Evolutionary conservation across 1,139 yeast genomes (phyloP), one percentile per base, ranked within the genome.

Genomic region (Candida sojae): DNA sequence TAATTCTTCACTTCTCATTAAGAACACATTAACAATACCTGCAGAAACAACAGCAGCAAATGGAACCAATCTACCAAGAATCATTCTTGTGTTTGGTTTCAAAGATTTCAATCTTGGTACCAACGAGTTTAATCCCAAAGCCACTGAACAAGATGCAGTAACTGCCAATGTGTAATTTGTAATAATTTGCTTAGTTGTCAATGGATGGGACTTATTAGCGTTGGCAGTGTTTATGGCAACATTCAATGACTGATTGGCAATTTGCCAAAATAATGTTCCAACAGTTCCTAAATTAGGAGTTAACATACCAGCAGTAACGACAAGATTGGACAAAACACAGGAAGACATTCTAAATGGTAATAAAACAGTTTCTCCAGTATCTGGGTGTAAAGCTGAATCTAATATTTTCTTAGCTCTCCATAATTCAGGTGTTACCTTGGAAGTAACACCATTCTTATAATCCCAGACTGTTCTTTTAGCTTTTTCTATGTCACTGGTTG

Each of bases 1-100:
- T 63, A 93, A 84, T 70, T 93, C 99, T 68, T 91, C 96, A 52
- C 95, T 83, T 70, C 99, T 84, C 99, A 93, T 93, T 55, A 95
- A 77, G 62, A 89, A 89, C 29, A 93, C 97, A 59, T 93, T 93
- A 39, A 91, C 96, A 35, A 92, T 76, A 63, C 98, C 98, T 1
- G 99, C 99, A 43, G 95, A 84, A 0, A 92, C 97, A 36, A 93
- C 99, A 4, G 99, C 99, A 1, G 98, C 98, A 70, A 93, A 93
- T 5, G 99, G 99, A 6, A 93, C 96, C 51, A 93, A 76, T 57
- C 99, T 83, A 37, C 92, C 86, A 53, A 93, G 71, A 41, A 92
- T 76, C 60, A 85, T 69, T 62, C 77, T 83, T 10, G 97, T 84
- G 52, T 72, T 75, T 3, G 96, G 85, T n/a, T 80, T 67, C 30